Percentiles rank a stretch among this genome's conserved stretches.
These are phyloP conservation scores for Polytrichum commune DNA, from an alignment of 225 moss, liverwort and hornwort genomes.

Conservation along the genomic window DNA sequence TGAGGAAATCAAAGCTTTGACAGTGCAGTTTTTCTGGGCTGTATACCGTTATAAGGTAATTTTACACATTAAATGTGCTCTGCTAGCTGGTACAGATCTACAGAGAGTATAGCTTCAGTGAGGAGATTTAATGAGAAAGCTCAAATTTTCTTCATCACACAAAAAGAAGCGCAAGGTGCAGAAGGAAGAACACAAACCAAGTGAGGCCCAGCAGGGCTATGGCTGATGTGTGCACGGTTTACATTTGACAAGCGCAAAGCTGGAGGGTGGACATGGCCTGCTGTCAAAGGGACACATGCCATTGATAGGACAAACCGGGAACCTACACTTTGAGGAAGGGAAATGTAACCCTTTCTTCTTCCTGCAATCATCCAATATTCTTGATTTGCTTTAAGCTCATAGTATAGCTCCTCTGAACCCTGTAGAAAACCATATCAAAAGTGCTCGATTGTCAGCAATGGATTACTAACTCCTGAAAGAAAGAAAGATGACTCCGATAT, in stretches of 20 bases:
- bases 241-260: constrained; percentile 50
- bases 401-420: constrained; percentile 48
- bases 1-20: too few relatives aligned
- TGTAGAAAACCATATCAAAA: constrained; percentile 14
- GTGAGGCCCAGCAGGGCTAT: constrained; percentile 66
- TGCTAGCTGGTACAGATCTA: too few relatives aligned
- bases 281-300: constrained; percentile 57
- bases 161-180: constrained; percentile 56
- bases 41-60: too few relatives aligned
- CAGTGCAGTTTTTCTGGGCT: too few relatives aligned
- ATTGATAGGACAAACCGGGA: constrained; percentile 48
- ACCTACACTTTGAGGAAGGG: constrained; percentile 34
- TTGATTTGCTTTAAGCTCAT: constrained; percentile 48
- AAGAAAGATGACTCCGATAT: too few relatives aligned
- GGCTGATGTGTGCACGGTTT: constrained; percentile 52
- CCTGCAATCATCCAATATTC: constrained; percentile 72
- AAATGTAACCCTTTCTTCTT: constrained; percentile 45
- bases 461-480: too few relatives aligned
- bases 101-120: neutral
- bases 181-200: constrained; percentile 61
- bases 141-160: constrained; percentile 53
- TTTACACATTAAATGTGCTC: too few relatives aligned
- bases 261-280: constrained; percentile 68
- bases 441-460: too few relatives aligned
- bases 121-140: neutral